phyloP scores from a whole-genome alignment of 2,329 filamentous ascomycete species.

The Drechslerella stenobrocha region DNA sequence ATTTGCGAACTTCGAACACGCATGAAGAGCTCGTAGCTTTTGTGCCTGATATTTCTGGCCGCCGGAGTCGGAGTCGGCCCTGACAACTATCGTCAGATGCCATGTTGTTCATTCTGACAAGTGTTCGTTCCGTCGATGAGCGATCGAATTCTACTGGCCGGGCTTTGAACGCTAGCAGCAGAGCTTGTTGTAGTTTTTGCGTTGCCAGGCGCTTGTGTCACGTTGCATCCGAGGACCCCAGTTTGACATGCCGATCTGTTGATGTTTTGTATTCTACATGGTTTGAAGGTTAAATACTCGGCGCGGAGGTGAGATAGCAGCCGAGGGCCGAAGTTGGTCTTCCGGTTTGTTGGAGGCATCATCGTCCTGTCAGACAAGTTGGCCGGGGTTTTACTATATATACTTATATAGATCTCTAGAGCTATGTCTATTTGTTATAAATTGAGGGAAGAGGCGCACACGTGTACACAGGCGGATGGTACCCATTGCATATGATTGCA shows the following conservation, averaged over 20 bases:
- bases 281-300: background rate
- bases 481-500: too few relatives aligned
- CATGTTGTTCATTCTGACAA: slow-evolving; percentile 3
- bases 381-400: too few relatives aligned
- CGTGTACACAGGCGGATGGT: too few relatives aligned
- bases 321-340: too few relatives aligned
- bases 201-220: slow-evolving; percentile 24
- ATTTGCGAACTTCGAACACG: background rate
- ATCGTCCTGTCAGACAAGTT: too few relatives aligned
- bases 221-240: background rate
- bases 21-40: background rate
- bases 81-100: background rate
- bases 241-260: slow-evolving; percentile 9
- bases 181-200: slow-evolving; percentile 23
- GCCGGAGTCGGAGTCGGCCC: background rate
- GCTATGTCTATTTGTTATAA: too few relatives aligned
- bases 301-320: too few relatives aligned
- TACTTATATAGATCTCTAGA: too few relatives aligned
- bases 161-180: background rate
- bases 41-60: background rate
- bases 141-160: slow-evolving; percentile 1
- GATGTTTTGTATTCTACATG: background rate
- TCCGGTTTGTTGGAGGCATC: too few relatives aligned
- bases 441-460: too few relatives aligned
- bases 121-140: background rate